phyloP scores from a whole-genome alignment of 164 flowering plant species.

The Buxus sempervirens region DNA sequence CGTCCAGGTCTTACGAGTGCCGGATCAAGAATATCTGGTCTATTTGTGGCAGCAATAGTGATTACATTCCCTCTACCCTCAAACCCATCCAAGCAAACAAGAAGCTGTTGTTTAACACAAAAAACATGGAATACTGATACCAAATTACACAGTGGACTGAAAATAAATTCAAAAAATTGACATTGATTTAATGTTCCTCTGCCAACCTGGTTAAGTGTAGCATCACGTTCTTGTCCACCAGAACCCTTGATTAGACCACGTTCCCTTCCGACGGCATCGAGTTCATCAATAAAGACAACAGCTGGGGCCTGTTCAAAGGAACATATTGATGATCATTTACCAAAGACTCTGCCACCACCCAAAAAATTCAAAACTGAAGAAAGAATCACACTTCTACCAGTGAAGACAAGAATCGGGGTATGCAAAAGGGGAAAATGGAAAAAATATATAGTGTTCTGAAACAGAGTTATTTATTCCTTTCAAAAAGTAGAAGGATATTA shows the following conservation, averaged over 20 bases:
- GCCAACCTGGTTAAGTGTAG: conserved; percentile 93
- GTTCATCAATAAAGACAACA: conserved; percentile 94
- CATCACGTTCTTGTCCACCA: conserved; percentile 99
- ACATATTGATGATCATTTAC: conserved; percentile 1
- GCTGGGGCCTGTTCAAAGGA: conserved; percentile 73
- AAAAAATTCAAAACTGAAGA: background rate
- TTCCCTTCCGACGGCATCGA: conserved; percentile 98
- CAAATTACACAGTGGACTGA: conserved; percentile 22
- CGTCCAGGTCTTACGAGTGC: conserved; percentile 97
- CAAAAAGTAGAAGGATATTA: background rate
- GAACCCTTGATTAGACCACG: conserved; percentile 94
- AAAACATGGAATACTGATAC: conserved; percentile 12
- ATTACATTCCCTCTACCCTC: conserved; percentile 95
- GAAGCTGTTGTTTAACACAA: conserved; percentile 54
- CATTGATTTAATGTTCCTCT: conserved; percentile 1
- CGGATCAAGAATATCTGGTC: conserved; percentile 94
- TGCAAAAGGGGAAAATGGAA: background rate
- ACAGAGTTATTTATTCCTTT: background rate
- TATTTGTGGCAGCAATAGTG: conserved; percentile 93
- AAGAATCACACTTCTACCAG: background rate
- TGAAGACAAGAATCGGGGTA: background rate
- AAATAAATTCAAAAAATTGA: background rate
- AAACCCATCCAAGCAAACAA: conserved; percentile 94
- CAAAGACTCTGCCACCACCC: background rate
- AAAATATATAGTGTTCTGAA: no score